phyloP scores from a whole-genome alignment of 805 yeast genomes.

The Tetrapisispora fleetii region DNA sequence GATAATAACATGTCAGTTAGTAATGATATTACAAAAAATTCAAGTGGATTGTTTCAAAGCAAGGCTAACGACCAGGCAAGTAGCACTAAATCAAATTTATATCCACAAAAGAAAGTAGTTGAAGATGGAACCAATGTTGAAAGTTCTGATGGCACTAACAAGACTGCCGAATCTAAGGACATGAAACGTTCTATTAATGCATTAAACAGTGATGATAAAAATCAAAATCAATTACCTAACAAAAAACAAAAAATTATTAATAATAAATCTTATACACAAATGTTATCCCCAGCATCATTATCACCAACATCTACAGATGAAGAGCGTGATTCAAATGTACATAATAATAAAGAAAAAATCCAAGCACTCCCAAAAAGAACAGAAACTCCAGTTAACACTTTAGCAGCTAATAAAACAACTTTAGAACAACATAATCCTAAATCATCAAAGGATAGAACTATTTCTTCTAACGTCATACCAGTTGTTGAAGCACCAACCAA shows the following conservation, averaged over 20 bases:
- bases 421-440: background rate
- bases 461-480: background rate
- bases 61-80: background rate
- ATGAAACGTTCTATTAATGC: background rate
- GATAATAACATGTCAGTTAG: background rate
- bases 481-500: slow-evolving; percentile 10
- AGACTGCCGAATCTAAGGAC: background rate
- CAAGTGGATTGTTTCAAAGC: background rate
- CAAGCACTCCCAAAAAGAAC: background rate
- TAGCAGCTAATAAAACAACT: too few relatives aligned
- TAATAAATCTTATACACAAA: background rate
- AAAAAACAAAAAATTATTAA: background rate
- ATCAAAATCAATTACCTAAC: background rate
- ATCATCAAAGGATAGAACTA: background rate
- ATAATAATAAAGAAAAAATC: background rate
- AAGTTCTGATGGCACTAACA: background rate
- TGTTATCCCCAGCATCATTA: slow-evolving; percentile 30
- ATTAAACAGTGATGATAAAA: background rate
- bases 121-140: background rate
- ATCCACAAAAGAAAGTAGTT: background rate
- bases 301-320: slow-evolving; percentile 25
- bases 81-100: background rate
- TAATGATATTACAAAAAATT: background rate
- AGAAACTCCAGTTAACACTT: background rate
- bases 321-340: slow-evolving; percentile 2